phyloP scores from a whole-genome alignment of 2,329 filamentous ascomycete species.

The Trichoderma sp. region DNA sequence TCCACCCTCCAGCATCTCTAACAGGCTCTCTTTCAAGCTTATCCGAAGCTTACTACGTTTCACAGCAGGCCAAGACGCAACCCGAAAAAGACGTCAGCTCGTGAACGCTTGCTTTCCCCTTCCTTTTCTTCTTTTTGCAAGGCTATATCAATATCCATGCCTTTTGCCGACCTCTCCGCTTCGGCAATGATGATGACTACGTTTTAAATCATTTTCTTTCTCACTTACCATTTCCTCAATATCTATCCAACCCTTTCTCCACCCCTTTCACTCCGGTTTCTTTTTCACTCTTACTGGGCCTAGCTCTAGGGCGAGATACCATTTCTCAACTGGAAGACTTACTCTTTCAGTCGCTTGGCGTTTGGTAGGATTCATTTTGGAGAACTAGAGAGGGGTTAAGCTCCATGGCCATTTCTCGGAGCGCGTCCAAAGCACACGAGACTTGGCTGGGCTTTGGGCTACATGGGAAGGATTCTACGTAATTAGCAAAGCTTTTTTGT shows the following conservation, averaged over 20 bases:
- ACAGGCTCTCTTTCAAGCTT: slow-evolving; percentile 6
- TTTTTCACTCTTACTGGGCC: slow-evolving; percentile 17
- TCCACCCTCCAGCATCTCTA: slow-evolving; percentile 22
- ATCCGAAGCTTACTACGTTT: slow-evolving; percentile 5
- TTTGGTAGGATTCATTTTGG: slow-evolving; percentile 23
- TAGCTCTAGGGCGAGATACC: slow-evolving; percentile 17
- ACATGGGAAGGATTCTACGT: slow-evolving; percentile 14
- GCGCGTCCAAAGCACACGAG: slow-evolving; percentile 5
- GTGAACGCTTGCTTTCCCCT: neutral
- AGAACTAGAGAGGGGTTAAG: slow-evolving; percentile 8
- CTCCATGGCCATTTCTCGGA: slow-evolving; percentile 1
- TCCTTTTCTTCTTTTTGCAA: neutral
- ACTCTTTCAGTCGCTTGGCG: slow-evolving; percentile 22
- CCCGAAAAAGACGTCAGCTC: neutral
- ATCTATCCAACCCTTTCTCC: neutral
- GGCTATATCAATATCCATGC: slow-evolving; percentile 11
- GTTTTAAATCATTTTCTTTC: slow-evolving; percentile 4
- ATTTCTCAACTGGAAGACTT: slow-evolving; percentile 12
- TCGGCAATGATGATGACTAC: slow-evolving; percentile 17
- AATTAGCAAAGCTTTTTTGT: slow-evolving; percentile 18
- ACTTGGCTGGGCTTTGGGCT: slow-evolving; percentile 12
- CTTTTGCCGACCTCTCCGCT: neutral
- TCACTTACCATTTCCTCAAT: neutral
- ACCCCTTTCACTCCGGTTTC: neutral
- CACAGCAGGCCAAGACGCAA: slow-evolving; percentile 1